These are phyloP conservation scores for Carex myosuroides DNA, from an alignment of 176 grass and related monocot genomes.

Conservation along the genomic window DNA sequence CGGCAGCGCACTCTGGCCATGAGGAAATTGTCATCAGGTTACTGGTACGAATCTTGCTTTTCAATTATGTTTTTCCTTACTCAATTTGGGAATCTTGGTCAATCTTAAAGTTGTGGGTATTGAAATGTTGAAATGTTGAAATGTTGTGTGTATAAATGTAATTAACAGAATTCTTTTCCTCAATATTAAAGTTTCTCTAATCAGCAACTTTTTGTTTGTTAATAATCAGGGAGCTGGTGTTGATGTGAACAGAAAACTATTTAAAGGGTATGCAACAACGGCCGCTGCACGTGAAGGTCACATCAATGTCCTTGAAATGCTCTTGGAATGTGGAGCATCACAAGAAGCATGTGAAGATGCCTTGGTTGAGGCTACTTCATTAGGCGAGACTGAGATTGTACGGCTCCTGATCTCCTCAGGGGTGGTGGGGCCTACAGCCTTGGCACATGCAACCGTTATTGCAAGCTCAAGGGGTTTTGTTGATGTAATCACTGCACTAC, in stretches of 20 bases:
- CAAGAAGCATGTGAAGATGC: constrained; percentile 47
- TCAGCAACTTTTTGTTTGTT: background rate
- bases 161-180: background rate
- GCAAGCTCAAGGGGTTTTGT: constrained; percentile 56
- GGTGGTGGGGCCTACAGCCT: constrained; percentile 23
- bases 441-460: constrained; percentile 38
- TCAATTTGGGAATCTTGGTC: background rate
- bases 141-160: background rate
- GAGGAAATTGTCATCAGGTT: background rate
- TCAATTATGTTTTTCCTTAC: background rate
- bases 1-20: background rate
- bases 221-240: constrained; percentile 32
- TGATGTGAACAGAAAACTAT: constrained; percentile 55
- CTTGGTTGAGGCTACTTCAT: constrained; percentile 37
- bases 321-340: constrained; percentile 35
- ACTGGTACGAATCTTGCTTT: constrained; percentile 14
- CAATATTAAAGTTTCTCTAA: background rate
- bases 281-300: constrained; percentile 50
- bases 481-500: constrained; percentile 30
- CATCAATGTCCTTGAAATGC: constrained; percentile 35
- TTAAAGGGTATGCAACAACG: constrained; percentile 52
- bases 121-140: background rate
- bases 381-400: constrained; percentile 28
- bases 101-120: no score
- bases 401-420: constrained; percentile 35